Evolutionary conservation across 2,329 filamentous ascomycete genomes (phyloP), one percentile per base, ranked within the genome.

Genomic region (Epichloe aotearoae): DNA sequence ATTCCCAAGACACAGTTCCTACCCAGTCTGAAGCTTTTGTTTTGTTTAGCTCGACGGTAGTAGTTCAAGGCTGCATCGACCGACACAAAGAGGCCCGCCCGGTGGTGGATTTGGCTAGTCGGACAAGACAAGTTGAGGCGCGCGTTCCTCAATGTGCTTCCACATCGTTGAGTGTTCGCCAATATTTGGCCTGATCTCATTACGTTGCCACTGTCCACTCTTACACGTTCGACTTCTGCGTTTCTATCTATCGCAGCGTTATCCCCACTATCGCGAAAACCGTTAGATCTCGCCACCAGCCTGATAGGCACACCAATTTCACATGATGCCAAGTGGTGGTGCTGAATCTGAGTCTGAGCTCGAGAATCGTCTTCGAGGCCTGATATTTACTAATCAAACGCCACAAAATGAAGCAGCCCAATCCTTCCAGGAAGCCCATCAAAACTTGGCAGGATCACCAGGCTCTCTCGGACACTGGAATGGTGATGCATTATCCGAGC

Each of bases 351-450:
- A 49, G 8, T 33, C 55, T 5, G 68, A 54, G 39, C 66, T 83
- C 6, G 81, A 85, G 59, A 70, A 76, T 47, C 77, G 74, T 49
- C 65, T 85, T 39, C 75, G 79, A 44, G 71, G 68, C 53, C 73
- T 86, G 63, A 82, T 83, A 34, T 68, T 85, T 46, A 73, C 69
- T 54, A 78, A 79, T 59, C 66, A 39, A 42, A 23, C 52, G 14
- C 39, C 39, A 23, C 39, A 42, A 23, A 49, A n/a, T 8, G 38
- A 33, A 26, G 17, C 17, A 49, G 30, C 7, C 26, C 38, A 14
- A 11, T 12, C 14, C 8, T 37, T 4, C 26, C 19, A 19, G 17
- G 30, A 11, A 19, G 26, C 14, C 11, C 15, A 19, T 36, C 38
- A 23, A 23, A 12, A 42, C 12, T 20, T 14, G 2, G 26, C 26